These are phyloP conservation scores for Aristolochia californica DNA, from an alignment of 164 flowering plant genomes.

Conservation along the genomic window DNA sequence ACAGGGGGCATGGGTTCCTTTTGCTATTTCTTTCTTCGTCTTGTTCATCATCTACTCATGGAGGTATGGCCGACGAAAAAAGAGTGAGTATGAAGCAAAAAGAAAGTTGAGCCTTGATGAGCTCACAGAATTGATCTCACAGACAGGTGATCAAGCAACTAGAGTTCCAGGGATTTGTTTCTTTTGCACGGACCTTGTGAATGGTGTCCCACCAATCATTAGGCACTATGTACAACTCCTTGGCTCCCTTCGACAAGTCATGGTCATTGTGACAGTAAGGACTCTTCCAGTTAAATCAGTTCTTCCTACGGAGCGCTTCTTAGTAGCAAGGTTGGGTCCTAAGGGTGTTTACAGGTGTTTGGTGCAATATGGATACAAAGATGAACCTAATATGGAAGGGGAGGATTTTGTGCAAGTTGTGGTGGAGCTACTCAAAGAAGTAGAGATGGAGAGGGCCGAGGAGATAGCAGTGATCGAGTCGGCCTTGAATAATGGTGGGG, in stretches of 20 bases:
- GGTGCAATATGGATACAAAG: constrained; percentile 23
- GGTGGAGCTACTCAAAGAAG: constrained; percentile 7
- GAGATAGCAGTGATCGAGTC: constrained; percentile 11
- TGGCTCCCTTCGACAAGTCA: constrained; percentile 4
- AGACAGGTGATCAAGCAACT: not conserved
- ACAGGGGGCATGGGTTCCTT: constrained; percentile 22
- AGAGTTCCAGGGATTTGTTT: constrained; percentile 18
- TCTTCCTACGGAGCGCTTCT: constrained; percentile 12
- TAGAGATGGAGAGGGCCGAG: not conserved
- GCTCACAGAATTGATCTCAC: constrained; percentile 10
- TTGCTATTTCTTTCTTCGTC: constrained; percentile 15
- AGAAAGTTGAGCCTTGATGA: constrained; percentile 10
- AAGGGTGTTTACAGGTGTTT: constrained; percentile 17
- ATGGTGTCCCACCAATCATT: constrained; percentile 23
- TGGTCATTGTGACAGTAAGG: constrained; percentile 8
- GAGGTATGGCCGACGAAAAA: constrained; percentile 21
- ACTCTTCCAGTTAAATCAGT: constrained; percentile 12
- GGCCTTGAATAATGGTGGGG: constrained; percentile 9
- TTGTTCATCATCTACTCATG: constrained; percentile 13
- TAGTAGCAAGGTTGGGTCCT: constrained; percentile 10
- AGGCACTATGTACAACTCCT: constrained; percentile 14
- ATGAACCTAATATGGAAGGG: constrained; percentile 11
- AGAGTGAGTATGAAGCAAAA: constrained; percentile 11
- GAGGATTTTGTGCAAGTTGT: constrained; percentile 10
- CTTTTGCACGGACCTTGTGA: constrained; percentile 20